Base-by-base conservation (phyloP, 2,329 filamentous ascomycete species). In the Scytalidium lignicola region DNA sequence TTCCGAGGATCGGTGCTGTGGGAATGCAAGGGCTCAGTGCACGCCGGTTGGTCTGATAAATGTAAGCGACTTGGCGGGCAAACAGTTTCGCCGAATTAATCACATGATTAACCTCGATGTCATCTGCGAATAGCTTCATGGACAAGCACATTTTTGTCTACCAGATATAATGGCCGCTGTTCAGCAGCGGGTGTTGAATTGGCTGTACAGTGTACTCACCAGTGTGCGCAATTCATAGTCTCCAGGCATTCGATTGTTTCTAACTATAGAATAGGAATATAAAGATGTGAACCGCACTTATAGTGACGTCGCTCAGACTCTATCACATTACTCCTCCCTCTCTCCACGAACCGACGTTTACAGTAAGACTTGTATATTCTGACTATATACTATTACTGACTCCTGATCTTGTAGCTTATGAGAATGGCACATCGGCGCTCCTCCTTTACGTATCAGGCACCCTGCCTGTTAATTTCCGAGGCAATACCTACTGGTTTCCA, bases 281-380 rank as follows among this genome's bases (percentile, higher is more conserved):
- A 83, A 84, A 67, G 89, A 97, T 72, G 86, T 95, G 51, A 95
- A 92, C 65, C 86, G 90, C 53, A 90, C 91, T 47, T 97, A 97
- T 72, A 87, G 87, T 66, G 91, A 97, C 70, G 85, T 95, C 59
- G 91, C 88, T 55, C 86, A 90, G 64, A 82, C 85, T 22, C 81
- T 99, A 47, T 80, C 87, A 26, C 80, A 86, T 58, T 90, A 90
- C 64, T 82, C 90, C 7, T 86, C 88, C 2, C 76, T 99, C 19
- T 80, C 85, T 8, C 90, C 91, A 21, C 82, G 88, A 59, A 99
- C 93, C 53, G 91, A 97, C 67, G 91, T 97, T 46, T 95, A 97
- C 70, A 97, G 90, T 95, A 78, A 61, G 82, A 49, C 29, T 18
- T 26, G 17, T 43, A 18, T 37, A 13, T 42, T 3, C 20, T 45